Percentiles rank a stretch among this genome's conserved stretches.
These are phyloP conservation scores for Thalassiosira mediterranea DNA, from an alignment of 352 stramenopile species.

Conservation along the genomic window DNA sequence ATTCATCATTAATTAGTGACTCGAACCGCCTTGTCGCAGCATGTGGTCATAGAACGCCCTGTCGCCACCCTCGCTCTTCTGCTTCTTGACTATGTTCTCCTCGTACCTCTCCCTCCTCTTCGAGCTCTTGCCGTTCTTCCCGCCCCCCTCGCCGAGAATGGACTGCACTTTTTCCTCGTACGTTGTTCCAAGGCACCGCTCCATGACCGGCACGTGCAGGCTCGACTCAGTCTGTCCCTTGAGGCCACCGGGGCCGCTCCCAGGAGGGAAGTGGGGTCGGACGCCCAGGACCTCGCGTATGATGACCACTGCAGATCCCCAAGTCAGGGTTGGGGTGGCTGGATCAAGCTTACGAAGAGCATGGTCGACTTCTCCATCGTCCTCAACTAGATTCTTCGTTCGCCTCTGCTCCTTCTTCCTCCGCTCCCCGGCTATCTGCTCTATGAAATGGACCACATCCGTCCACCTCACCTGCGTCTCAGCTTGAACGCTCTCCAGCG, in stretches of 20 bases:
- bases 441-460: constrained; percentile 66
- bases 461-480: constrained; percentile 44
- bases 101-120: constrained; percentile 69
- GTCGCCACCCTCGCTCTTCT: constrained; percentile 76
- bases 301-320: constrained; percentile 38
- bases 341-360: background rate
- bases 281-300: constrained; percentile 37
- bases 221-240: constrained; percentile 46
- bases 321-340: constrained; percentile 19
- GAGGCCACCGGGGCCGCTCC: constrained; percentile 35
- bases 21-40: constrained; percentile 69
- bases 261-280: constrained; percentile 31
- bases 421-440: constrained; percentile 49
- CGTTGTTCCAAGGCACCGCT: constrained; percentile 68
- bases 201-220: constrained; percentile 67
- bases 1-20: constrained; percentile 16
- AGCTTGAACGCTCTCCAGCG: constrained; percentile 59
- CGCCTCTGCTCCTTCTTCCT: constrained; percentile 59
- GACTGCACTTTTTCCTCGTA: constrained; percentile 85
- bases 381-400: constrained; percentile 8
- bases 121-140: constrained; percentile 23
- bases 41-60: constrained; percentile 77
- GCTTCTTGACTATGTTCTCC: constrained; percentile 81
- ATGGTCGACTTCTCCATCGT: constrained; percentile 18
- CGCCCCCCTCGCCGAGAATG: constrained; percentile 44